These are phyloP conservation scores for Fusarium marasasianum DNA, from an alignment of 2,329 filamentous ascomycete species.

Conservation along the genomic window DNA sequence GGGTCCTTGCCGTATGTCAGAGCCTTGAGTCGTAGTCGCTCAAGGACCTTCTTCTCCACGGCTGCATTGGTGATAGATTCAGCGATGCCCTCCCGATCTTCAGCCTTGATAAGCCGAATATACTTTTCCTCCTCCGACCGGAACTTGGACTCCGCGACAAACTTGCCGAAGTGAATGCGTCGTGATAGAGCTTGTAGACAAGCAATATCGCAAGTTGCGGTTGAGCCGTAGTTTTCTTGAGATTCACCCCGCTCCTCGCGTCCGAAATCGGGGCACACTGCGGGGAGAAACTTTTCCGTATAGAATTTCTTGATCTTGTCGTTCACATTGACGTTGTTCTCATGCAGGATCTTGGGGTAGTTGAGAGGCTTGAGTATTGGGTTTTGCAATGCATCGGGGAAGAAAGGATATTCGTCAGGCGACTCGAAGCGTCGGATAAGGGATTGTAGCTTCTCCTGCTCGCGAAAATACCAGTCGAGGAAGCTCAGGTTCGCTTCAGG, in stretches of 20 bases:
- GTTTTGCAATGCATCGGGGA: slow-evolving; percentile 79
- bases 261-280: slow-evolving; percentile 81
- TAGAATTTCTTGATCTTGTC: slow-evolving; percentile 87
- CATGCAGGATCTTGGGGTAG: slow-evolving; percentile 88
- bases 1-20: slow-evolving; percentile 94
- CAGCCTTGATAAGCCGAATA: slow-evolving; percentile 81
- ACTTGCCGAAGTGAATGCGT: slow-evolving; percentile 97
- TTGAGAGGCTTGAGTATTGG: slow-evolving; percentile 88
- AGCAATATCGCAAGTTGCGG: slow-evolving; percentile 89
- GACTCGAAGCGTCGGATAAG: slow-evolving; percentile 94
- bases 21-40: slow-evolving; percentile 86
- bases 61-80: slow-evolving; percentile 88
- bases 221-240: slow-evolving; percentile 94
- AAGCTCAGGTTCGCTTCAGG: slow-evolving; percentile 80
- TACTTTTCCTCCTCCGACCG: slow-evolving; percentile 82
- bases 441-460: slow-evolving; percentile 92
- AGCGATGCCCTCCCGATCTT: slow-evolving; percentile 83
- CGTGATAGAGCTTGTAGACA: slow-evolving; percentile 90
- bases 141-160: slow-evolving; percentile 97
- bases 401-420: slow-evolving; percentile 98
- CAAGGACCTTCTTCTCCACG: slow-evolving; percentile 92
- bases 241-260: slow-evolving; percentile 82
- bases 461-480: slow-evolving; percentile 91
- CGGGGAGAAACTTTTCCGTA: slow-evolving; percentile 82
- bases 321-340: slow-evolving; percentile 92